Base-by-base conservation (phyloP, 345 rosid genomes). In the Turritis glabra region DNA sequence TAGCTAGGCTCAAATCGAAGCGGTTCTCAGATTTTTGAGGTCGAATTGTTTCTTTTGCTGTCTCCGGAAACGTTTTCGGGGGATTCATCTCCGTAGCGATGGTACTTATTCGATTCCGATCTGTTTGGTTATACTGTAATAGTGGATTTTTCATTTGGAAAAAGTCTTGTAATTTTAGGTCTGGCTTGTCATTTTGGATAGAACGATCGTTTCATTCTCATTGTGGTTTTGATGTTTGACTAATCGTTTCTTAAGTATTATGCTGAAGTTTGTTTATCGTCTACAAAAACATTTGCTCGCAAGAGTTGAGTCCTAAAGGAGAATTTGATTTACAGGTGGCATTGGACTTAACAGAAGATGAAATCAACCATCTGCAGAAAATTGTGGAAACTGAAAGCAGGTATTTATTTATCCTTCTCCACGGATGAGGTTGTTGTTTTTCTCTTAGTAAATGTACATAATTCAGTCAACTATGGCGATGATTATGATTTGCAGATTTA, bases 261-360 rank as follows among this genome's bases (percentile, higher is more conserved):
- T n/a, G n/a, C n/a, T n/a, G n/a, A n/a, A n/a, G n/a, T n/a, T n/a
- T 64, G 33, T 63, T 33, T 14, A 19, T 19, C 56, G 17, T 71
- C 21, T 52, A 4, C 54, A 14, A 33, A 35, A 2, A 10, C 25
- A 18, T 44, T 8, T 29, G 40, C 50, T 56, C 14, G 48, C 26
- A 44, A 26, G 67, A 48, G 46, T 61, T 14, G 35, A 17, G 40
- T 43, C 7, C 18, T 69, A 30, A 30, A 57, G 63, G 69, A 69
- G 30, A 40, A 23, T 76, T 44, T 19, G 10, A 51, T 62, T 7
- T 35, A 17, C 65, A 94, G 97, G 86, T 88, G 73, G 90, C 98
- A 12, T 76, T 91, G 80, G 98, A 90, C 77, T 53, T 94, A 71
- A 80, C 82, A 40, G 90, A 87, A 62, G 95, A 89, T 69, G 95